Percentiles rank a stretch among this genome's conserved stretches.
Evolutionary conservation across 2,329 filamentous ascomycete genomes (phyloP).

Genomic region (Colletotrichum tanaceti): DNA sequence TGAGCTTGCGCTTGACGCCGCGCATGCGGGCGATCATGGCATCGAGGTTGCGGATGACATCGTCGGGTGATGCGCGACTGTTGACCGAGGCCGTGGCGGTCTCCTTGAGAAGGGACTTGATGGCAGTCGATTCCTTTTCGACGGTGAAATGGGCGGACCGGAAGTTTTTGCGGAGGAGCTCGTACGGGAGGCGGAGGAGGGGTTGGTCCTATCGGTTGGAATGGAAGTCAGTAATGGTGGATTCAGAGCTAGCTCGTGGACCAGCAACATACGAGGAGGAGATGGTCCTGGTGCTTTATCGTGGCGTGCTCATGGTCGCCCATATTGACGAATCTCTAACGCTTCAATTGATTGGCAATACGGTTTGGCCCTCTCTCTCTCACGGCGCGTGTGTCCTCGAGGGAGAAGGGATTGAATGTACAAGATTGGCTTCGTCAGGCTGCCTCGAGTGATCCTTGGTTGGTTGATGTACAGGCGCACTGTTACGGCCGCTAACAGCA

Average conservation of each 20-base stretch:
- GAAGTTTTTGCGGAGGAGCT: constrained; percentile 94
- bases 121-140: constrained; percentile 74
- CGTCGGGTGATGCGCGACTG: constrained; percentile 70
- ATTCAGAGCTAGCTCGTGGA: constrained; percentile 9
- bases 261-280: constrained; percentile 70
- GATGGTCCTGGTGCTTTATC: constrained; percentile 79
- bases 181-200: constrained; percentile 90
- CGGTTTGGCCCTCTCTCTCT: not conserved
- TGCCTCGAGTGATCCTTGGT: constrained; percentile 19
- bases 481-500: constrained; percentile 17
- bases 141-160: constrained; percentile 83
- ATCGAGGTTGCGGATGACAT: constrained; percentile 85
- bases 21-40: constrained; percentile 87
- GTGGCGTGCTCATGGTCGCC: constrained; percentile 71
- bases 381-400: not conserved
- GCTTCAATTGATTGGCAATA: not conserved
- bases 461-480: constrained; percentile 36
- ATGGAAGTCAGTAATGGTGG: constrained; percentile 22
- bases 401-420: constrained; percentile 2
- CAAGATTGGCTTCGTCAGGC: constrained; percentile 6
- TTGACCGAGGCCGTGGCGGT: constrained; percentile 75
- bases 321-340: constrained; percentile 55
- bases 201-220: constrained; percentile 79
- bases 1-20: constrained; percentile 88
- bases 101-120: constrained; percentile 71